Percentiles rank a stretch among this genome's conserved stretches.
Evolutionary conservation across 176 grass and related monocot species (phyloP).

Genomic region (Chrysopogon serrulatus): DNA sequence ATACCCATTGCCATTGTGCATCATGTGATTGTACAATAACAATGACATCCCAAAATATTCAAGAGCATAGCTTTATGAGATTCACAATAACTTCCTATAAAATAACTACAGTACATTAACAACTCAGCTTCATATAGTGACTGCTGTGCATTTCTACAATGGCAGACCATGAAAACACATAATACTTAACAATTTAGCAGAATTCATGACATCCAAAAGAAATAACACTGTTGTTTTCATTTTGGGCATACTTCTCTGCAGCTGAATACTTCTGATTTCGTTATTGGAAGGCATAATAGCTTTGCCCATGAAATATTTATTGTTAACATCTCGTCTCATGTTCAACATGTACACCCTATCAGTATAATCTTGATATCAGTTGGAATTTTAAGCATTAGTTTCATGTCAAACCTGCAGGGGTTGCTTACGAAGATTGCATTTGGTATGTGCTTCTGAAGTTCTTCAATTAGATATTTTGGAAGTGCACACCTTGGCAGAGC

Average conservation of each 20-base stretch:
- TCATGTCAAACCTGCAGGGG: conserved; percentile 78
- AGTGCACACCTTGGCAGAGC: conserved; percentile 87
- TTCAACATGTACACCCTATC: neutral
- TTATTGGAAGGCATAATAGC: neutral
- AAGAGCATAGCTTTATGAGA: neutral
- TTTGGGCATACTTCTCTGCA: neutral
- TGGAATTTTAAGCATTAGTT: conserved; percentile 6
- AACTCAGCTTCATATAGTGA: neutral
- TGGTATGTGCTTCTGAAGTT: conserved; percentile 83
- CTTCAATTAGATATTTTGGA: conserved; percentile 88
- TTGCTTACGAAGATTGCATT: conserved; percentile 95
- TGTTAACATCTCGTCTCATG: neutral
- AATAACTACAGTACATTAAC: neutral
- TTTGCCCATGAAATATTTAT: conserved; percentile 14
- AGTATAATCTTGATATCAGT: neutral
- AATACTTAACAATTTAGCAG: neutral
- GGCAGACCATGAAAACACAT: neutral
- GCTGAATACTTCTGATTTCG: neutral
- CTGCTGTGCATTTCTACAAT: neutral
- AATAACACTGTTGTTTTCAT: neutral
- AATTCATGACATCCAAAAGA: neutral
- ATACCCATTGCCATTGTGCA: neutral
- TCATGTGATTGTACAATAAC: neutral
- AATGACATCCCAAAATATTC: neutral
- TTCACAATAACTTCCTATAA: neutral